phyloP scores from a whole-genome alignment of 257 asterid species.

The Nicotiana knightiana region DNA sequence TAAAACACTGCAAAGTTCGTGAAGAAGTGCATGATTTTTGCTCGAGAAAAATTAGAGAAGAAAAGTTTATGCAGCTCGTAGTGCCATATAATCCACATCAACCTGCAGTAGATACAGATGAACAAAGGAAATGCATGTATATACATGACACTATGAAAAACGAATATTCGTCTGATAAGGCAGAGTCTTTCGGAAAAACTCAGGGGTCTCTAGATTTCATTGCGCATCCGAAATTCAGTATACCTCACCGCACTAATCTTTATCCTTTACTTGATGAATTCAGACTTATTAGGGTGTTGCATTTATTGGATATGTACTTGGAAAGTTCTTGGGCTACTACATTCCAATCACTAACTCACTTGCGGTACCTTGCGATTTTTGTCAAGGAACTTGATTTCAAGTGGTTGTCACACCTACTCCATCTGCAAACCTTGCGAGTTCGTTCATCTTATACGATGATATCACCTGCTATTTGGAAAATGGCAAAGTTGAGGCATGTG shows the following conservation, averaged over 20 bases:
- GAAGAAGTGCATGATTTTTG: constrained; percentile 6
- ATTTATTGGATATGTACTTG: neutral
- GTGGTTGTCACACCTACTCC: neutral
- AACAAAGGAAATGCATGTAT: neutral
- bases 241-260: neutral
- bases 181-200: no score
- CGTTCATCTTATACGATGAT: no score
- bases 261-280: neutral
- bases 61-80: neutral
- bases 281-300: neutral
- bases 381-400: neutral
- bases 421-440: no score
- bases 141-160: neutral
- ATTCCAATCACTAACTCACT: neutral
- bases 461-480: no score
- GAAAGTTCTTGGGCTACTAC: neutral
- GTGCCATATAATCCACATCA: neutral
- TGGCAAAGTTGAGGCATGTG: neutral
- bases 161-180: no score
- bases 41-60: neutral
- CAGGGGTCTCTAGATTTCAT: neutral
- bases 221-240: neutral
- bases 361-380: neutral
- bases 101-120: neutral
- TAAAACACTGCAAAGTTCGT: constrained; percentile 6